Percentiles rank a stretch among this genome's conserved stretches.
Evolutionary conservation across 345 rosid species (phyloP).

Genomic region (Ceriops decandra): DNA sequence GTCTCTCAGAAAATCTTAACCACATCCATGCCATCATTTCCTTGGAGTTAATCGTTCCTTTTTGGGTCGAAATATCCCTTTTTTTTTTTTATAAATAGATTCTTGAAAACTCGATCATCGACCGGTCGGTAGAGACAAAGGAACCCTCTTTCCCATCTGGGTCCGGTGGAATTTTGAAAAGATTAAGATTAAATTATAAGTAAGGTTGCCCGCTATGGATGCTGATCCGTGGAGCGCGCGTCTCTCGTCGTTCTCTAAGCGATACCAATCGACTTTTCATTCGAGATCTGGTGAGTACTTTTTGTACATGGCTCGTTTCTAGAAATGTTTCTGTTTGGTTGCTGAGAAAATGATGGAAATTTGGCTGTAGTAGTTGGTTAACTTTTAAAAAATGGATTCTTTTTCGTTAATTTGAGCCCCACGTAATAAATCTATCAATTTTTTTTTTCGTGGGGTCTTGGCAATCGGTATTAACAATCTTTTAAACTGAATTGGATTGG

Average conservation of each 20-base stretch:
- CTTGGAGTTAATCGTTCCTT: background rate
- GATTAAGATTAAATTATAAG: background rate
- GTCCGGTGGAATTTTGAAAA: background rate
- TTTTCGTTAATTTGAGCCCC: background rate
- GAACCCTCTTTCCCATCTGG: background rate
- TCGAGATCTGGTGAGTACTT: slow-evolving; percentile 80
- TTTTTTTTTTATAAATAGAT: background rate
- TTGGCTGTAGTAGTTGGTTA: background rate
- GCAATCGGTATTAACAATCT: no score
- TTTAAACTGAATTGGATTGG: no score
- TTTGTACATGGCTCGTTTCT: background rate
- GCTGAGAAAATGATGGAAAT: background rate
- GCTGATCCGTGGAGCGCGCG: slow-evolving; percentile 87
- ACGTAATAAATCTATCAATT: background rate
- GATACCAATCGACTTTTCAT: slow-evolving; percentile 76
- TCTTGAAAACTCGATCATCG: slow-evolving; percentile 3
- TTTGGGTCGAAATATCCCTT: background rate
- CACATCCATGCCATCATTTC: slow-evolving; percentile 15
- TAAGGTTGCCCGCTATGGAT: slow-evolving; percentile 45
- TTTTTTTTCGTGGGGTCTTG: no score
- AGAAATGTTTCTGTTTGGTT: background rate
- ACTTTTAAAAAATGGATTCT: background rate
- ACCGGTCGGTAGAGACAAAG: background rate
- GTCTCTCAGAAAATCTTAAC: background rate
- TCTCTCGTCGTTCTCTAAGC: slow-evolving; percentile 72